Evolutionary conservation across 805 yeast genomes (phyloP), one percentile per base, ranked within the genome.

Genomic region (Maudiozyma pseudohumilis): DNA sequence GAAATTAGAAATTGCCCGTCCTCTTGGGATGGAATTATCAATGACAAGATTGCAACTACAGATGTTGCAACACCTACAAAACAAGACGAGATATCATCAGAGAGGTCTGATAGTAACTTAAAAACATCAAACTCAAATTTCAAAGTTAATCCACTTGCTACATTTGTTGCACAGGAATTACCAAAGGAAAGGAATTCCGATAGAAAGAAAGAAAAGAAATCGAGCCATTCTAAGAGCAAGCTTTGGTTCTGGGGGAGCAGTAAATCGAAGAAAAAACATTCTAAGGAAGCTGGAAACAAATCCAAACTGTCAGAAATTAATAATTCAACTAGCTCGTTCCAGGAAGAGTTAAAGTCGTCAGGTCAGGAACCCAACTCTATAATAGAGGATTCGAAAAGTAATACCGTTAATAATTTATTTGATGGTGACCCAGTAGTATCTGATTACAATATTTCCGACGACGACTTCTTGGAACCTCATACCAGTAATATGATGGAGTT

Each of bases 111-210:
- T 19, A 12, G 28, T 15, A 21, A 21, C 10, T 3, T 7, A 13
- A 12, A 9, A 13, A 31, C 8, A 13, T 2, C 13, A 13, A 21
- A 31, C 4, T 31, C 18, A 4, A 26, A 11, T 12, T 55, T 57
- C 36, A 53, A 48, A 38, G 59, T 56, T 8, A 55, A 56, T 40
- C 61, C 62, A 5, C 43, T 57, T 21, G 50, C 49, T 26, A 37
- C 40, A 25, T 56, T 57, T 40, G 54, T 53, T 12, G 56, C 52
- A 3, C 42, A 40, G 12, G 52, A 50, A 30, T 30, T 57, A 29
- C 57, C 58, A 5, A 50, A 44, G 29, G 43, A 44, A 30, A 39
- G 40, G n/a, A 56, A 47, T 36, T 46, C 39, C 28, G 20, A 28
- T 6, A 36, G 37, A 12, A 37, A 21, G 11, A 27, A 13, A 18